These are phyloP conservation scores for Tetraselmis striata DNA, from an alignment of 139 green algal species.

Conservation along the genomic window DNA sequence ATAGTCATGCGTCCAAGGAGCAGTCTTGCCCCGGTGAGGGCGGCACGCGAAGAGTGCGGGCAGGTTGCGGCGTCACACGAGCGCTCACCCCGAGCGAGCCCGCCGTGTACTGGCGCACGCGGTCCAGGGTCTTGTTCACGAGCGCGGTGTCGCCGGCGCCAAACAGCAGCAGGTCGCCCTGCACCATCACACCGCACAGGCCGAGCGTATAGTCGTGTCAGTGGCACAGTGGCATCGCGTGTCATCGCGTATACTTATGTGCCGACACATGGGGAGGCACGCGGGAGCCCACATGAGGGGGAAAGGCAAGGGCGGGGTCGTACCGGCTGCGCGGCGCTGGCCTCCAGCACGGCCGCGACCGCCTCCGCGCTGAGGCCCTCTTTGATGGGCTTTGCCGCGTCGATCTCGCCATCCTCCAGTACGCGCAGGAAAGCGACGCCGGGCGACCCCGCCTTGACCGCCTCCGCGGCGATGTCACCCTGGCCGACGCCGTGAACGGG, in stretches of 20 bases:
- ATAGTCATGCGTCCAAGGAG: too few species aligned
- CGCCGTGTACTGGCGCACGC: constrained; percentile 79
- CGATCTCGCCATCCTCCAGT: constrained; percentile 46
- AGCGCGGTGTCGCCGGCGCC: constrained; percentile 53
- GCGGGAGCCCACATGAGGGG: too few species aligned
- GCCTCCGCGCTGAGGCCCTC: constrained; percentile 62
- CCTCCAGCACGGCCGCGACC: constrained; percentile 26
- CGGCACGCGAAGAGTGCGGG: not conserved
- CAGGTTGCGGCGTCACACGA: not conserved
- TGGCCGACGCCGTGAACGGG: not conserved
- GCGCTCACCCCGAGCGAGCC: not conserved
- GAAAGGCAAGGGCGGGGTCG: too few species aligned
- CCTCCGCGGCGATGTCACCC: constrained; percentile 61
- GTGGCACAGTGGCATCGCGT: too few species aligned
- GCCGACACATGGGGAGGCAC: too few species aligned
- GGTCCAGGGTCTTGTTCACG: constrained; percentile 75
- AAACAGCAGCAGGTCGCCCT: constrained; percentile 84
- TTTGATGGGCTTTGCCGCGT: constrained; percentile 72
- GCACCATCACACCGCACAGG: too few species aligned
- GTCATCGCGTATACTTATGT: too few species aligned
- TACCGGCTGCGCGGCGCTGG: constrained; percentile 26
- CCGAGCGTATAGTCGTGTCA: too few species aligned
- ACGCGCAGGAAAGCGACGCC: constrained; percentile 74
- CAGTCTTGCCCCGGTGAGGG: too few species aligned
- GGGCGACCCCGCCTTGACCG: constrained; percentile 5